phyloP scores from a whole-genome alignment of 441 rosid species.

The Erysimum cheiri region DNA sequence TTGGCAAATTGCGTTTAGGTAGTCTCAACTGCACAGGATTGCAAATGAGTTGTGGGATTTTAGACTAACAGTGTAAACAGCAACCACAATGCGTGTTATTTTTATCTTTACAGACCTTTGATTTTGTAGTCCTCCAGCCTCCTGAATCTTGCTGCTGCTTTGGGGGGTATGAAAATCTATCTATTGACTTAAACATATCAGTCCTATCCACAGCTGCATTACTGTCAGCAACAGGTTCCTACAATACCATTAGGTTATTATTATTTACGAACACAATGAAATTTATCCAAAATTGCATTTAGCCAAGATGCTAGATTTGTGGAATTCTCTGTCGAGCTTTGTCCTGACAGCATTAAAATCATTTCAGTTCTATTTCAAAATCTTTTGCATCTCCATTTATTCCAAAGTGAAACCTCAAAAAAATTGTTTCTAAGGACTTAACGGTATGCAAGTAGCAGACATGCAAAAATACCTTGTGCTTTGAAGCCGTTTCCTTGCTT shows the following conservation, averaged over 20 bases:
- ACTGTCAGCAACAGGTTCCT: constrained; percentile 45
- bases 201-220: constrained; percentile 46
- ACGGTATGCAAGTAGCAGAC: constrained; percentile 16
- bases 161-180: constrained; percentile 65
- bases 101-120: constrained; percentile 60
- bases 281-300: background rate
- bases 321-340: constrained; percentile 8
- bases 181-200: constrained; percentile 56
- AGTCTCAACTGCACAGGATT: constrained; percentile 60
- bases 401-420: background rate
- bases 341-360: background rate
- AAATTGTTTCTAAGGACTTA: background rate
- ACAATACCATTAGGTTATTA: constrained; percentile 37
- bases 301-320: background rate
- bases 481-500: constrained; percentile 40
- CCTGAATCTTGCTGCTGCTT: constrained; percentile 49
- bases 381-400: constrained; percentile 1
- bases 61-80: constrained; percentile 16
- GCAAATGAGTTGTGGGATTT: constrained; percentile 7
- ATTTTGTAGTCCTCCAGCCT: constrained; percentile 88
- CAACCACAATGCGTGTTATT: constrained; percentile 27
- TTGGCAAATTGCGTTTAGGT: constrained; percentile 48
- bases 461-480: constrained; percentile 49
- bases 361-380: constrained; percentile 1
- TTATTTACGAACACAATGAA: constrained; percentile 9